Evolutionary conservation across 352 stramenopile species (phyloP).

Genomic region (Pelagophyceae sp.): DNA sequence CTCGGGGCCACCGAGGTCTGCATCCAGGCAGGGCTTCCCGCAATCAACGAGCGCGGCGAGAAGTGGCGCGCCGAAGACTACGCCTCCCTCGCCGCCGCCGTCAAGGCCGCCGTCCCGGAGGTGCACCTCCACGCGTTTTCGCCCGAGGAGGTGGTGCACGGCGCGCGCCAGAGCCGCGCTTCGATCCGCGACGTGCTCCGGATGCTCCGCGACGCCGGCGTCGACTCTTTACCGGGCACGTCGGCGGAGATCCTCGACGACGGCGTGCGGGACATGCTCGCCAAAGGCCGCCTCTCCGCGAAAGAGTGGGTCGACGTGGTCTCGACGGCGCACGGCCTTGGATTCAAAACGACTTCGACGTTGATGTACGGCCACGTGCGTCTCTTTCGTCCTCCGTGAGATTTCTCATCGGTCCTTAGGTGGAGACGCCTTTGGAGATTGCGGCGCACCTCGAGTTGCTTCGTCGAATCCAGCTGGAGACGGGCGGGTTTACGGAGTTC

Average conservation of each 20-base stretch:
- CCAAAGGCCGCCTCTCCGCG: background rate
- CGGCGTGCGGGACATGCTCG: background rate
- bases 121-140: background rate
- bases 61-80: background rate
- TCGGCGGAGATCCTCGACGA: background rate
- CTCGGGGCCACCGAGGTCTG: constrained; percentile 9
- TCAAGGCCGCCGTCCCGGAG: background rate
- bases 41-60: background rate
- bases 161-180: background rate
- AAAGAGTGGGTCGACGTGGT: background rate
- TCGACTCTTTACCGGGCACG: background rate
- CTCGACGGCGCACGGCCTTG: background rate
- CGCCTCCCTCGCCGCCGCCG: background rate
- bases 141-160: background rate
- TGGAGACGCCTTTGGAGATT: background rate
- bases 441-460: background rate
- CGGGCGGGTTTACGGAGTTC: background rate
- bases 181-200: background rate
- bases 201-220: too few species aligned
- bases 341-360: background rate
- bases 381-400: too few species aligned
- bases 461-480: background rate
- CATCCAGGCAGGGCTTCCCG: constrained; percentile 9
- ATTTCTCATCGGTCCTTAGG: too few species aligned
- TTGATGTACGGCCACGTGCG: background rate